phyloP scores from a whole-genome alignment of 2,329 filamentous ascomycete species.

The Venturia asperata region DNA sequence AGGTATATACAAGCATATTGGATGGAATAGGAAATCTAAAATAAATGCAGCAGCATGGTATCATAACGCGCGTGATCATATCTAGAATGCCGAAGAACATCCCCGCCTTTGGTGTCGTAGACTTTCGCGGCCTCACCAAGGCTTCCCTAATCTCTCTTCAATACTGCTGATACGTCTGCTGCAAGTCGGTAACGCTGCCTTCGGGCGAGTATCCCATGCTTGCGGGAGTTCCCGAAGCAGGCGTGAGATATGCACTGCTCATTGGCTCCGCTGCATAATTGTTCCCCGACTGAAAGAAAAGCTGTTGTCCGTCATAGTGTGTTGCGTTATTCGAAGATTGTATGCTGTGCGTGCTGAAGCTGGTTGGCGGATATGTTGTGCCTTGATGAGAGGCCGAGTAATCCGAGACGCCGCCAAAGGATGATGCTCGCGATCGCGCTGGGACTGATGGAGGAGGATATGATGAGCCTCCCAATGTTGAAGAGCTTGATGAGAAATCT shows the following conservation, averaged over 20 bases:
- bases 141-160: not conserved
- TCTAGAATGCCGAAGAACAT: not conserved
- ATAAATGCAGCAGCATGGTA: slow-evolving; percentile 8
- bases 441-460: slow-evolving; percentile 10
- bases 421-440: slow-evolving; percentile 17
- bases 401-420: slow-evolving; percentile 7
- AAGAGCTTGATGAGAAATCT: not conserved
- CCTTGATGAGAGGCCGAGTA: slow-evolving; percentile 7
- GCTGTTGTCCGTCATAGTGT: slow-evolving; percentile 4
- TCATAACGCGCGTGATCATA: not conserved
- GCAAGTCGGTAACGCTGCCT: slow-evolving; percentile 4
- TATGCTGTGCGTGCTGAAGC: not conserved
- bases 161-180: slow-evolving; percentile 13
- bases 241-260: slow-evolving; percentile 13
- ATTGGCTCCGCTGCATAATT: slow-evolving; percentile 1
- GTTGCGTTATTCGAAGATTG: not conserved
- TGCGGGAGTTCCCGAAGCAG: slow-evolving; percentile 3
- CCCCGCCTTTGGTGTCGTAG: not conserved
- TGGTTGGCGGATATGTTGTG: slow-evolving; percentile 15
- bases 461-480: not conserved
- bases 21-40: not conserved
- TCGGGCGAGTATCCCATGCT: slow-evolving; percentile 18
- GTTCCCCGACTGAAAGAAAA: slow-evolving; percentile 10
- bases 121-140: not conserved
- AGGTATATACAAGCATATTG: not conserved